Percentiles rank a stretch among this genome's conserved stretches.
Evolutionary conservation across 441 rosid genomes (phyloP).

Genomic region (Iberis amara): DNA sequence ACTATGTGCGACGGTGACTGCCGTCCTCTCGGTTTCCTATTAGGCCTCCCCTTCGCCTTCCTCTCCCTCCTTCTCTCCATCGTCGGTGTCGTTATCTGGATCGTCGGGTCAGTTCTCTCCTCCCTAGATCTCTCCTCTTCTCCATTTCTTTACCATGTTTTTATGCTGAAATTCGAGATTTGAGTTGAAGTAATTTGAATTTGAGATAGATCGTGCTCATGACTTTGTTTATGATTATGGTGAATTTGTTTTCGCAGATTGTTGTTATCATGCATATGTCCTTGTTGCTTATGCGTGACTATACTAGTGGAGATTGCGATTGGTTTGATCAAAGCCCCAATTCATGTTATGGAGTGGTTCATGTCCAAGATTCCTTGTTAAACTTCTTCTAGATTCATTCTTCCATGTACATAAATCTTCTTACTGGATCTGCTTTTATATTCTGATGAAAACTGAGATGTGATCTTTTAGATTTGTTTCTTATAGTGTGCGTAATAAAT

Average conservation of each 20-base stretch:
- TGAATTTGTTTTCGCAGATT: constrained; percentile 33
- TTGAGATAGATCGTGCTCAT: no score
- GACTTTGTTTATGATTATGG: background rate
- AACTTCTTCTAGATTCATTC: constrained; percentile 4
- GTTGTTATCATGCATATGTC: constrained; percentile 52
- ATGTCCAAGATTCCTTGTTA: constrained; percentile 61
- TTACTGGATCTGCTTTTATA: background rate
- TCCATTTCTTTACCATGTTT: background rate
- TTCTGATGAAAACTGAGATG: background rate
- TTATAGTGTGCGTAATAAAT: constrained; percentile 3
- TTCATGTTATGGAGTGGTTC: constrained; percentile 64
- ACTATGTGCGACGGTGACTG: constrained; percentile 70
- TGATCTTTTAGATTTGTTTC: background rate
- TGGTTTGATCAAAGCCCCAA: constrained; percentile 54
- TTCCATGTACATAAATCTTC: constrained; percentile 11
- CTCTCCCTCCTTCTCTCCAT: constrained; percentile 65
- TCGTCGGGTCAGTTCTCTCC: constrained; percentile 53
- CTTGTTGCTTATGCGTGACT: constrained; percentile 65
- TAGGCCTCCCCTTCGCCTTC: constrained; percentile 83
- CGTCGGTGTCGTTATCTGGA: constrained; percentile 67
- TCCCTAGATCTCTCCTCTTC: background rate
- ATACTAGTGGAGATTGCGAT: constrained; percentile 56
- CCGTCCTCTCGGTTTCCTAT: constrained; percentile 74
- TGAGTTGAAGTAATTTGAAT: no score
- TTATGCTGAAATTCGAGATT: no score